phyloP scores from a whole-genome alignment of 2,329 filamentous ascomycete genomes.

The Stenocarpella maydis region DNA sequence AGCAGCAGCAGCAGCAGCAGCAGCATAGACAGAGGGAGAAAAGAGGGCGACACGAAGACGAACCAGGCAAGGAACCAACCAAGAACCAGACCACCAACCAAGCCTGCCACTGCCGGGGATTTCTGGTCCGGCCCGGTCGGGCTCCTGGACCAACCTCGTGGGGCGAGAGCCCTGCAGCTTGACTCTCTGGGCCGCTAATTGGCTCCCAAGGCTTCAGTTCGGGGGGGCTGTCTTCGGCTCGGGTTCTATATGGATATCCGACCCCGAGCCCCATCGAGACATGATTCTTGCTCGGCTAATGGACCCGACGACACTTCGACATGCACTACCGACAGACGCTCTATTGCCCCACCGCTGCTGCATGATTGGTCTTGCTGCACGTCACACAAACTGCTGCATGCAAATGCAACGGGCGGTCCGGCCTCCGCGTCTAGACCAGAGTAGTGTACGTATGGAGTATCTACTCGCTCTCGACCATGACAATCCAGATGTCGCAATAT shows the following conservation, averaged over 20 bases:
- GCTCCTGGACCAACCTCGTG: slow-evolving; percentile 23
- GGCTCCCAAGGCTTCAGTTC: background rate
- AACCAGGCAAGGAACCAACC: background rate
- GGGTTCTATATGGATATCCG: slow-evolving; percentile 23
- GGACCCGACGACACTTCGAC: background rate
- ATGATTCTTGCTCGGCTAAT: background rate
- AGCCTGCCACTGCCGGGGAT: background rate
- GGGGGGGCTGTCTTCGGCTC: slow-evolving; percentile 4
- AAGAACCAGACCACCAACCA: background rate
- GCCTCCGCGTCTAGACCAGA: background rate
- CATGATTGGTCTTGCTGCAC: background rate
- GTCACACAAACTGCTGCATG: background rate
- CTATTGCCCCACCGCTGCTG: background rate
- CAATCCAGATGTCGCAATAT: no score
- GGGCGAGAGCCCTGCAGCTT: background rate
- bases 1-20: background rate
- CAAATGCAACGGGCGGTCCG: background rate
- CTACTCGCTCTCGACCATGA: no score
- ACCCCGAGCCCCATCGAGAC: background rate
- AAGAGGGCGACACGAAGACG: background rate
- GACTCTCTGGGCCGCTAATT: background rate
- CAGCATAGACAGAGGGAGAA: background rate
- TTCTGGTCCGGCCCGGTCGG: slow-evolving; percentile 26
- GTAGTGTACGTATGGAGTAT: no score
- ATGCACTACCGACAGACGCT: background rate